Evolutionary conservation across 805 yeast genomes (phyloP), one percentile per base, ranked within the genome.

Genomic region (Metschnikowia aberdeeniae): DNA sequence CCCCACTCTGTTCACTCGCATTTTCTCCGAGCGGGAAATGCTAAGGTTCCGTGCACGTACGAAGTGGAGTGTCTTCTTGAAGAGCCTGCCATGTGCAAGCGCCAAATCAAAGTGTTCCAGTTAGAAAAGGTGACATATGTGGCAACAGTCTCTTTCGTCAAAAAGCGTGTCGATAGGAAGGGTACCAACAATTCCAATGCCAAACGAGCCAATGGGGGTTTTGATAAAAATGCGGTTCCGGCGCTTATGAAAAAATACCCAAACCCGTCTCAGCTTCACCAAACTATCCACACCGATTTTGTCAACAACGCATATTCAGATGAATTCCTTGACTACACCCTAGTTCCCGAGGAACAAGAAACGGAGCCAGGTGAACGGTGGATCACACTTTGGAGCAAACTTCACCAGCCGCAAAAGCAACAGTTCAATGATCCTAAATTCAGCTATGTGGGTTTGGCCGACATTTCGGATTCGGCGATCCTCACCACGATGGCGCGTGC

Each of bases 1-100:
- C 89, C 89, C 1, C 72, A 76, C 29, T 76, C 87, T 9, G 63
- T 81, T 45, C 89, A 84, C 57, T 73, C 82, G 13, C 81, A 78
- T 58, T 84, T 84, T 55, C 58, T 84, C 6, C 61, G 66, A 12
- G 78, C 83, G 1, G 89, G 86, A 0, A 63, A 70, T 34, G 69
- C 75, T 0, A 53, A 55, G 0, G 49, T 63, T 1, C 76, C 77
- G 13, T 73, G 82, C 53, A 63, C 63, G 7, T 86, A 82, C 59
- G 65, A 72, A 30, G 89, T 86, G 6, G 63, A 61, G 14, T 69
- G 68, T 35, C 57, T 82, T 20, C 69, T 79, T 42, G 76, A 77
- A 34, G 84, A 82, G 7, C 76, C 70, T 35, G 74, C 74, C 43
- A 76, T 73, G 44, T 66, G 73, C 29, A 77, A 80, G 38, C 67